phyloP scores from a whole-genome alignment of 306 rosid genomes.

The Castanea sativa region DNA sequence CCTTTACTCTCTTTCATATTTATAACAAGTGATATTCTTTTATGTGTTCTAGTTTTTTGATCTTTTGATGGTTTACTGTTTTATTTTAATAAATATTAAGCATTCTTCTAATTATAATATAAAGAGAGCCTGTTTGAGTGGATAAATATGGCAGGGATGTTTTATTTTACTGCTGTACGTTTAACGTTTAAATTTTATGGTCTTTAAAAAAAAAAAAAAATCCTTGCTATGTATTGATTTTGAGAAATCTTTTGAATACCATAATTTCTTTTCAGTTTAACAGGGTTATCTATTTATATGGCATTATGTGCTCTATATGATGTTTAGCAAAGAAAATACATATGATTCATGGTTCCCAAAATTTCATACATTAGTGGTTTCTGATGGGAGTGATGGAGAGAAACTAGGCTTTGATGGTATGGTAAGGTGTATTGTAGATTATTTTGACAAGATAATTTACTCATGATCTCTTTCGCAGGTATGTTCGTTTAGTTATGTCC shows the following conservation, averaged over 20 bases:
- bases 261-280: neutral
- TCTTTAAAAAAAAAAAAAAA: no score
- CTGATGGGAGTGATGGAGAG: neutral
- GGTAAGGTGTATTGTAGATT: neutral
- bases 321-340: neutral
- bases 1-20: neutral
- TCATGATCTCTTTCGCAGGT: conserved; percentile 50
- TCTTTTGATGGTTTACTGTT: neutral
- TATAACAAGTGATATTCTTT: neutral
- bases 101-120: neutral
- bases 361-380: neutral
- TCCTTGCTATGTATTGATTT: neutral
- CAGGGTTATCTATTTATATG: neutral
- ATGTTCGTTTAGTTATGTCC: conserved; percentile 74
- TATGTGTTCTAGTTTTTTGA: neutral
- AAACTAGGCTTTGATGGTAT: neutral
- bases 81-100: neutral
- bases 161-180: neutral
- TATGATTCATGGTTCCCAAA: neutral
- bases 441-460: conserved; percentile 1
- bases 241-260: neutral
- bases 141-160: neutral
- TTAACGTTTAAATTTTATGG: no score
- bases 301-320: neutral
- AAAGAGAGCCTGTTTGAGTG: neutral